Evolutionary conservation across 1,139 yeast species (phyloP), one percentile per base, ranked within the genome.

Genomic region (Lodderomyces margitis): DNA sequence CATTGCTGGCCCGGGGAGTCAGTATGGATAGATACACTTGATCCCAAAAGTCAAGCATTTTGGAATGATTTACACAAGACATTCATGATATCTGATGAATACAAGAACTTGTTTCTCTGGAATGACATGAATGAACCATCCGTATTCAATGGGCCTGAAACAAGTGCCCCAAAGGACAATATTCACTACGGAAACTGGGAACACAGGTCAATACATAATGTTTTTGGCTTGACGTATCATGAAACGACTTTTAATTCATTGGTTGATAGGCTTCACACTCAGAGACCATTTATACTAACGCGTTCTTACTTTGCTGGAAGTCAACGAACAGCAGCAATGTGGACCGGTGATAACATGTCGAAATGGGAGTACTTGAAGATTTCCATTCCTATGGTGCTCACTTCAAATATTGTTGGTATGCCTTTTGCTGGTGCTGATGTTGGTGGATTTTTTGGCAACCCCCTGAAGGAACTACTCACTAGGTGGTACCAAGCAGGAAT

Each of bases 1-100:
- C 94, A 89, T 60, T 92, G 98, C 63, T 92, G 99, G 99, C 98
- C 98, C 1, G 99, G 98, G 0, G 91, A 87, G 53, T 85, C 96
- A 0, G 74, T 88, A 3, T 92, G 98, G 98, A 78, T 92, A 38
- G 98, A 92, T 54, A 74, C 96, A 0, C 64, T 88, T 46, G 78
- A 83, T 54, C 89, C 94, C 1, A 58, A 66, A 2, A 76, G 87
- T 1, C 77, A 70, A 42, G 56, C 57, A 6, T 74, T 74, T 49
- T 92, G 98, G 98, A 66, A 62, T 46, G 32, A 48, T 14, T 57
- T 59, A 20, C 68, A 62, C 46, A 59, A 65, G 42, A 51, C 53
- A 4, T 78, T 85, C 45, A 70, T 81, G 49, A 36, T 36, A 11
- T 66, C 73, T 27, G 69, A 80, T 20, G 52, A 64, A 6, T 61